phyloP scores from a whole-genome alignment of 2,329 filamentous ascomycete genomes.

The Monosporascus sp. region DNA sequence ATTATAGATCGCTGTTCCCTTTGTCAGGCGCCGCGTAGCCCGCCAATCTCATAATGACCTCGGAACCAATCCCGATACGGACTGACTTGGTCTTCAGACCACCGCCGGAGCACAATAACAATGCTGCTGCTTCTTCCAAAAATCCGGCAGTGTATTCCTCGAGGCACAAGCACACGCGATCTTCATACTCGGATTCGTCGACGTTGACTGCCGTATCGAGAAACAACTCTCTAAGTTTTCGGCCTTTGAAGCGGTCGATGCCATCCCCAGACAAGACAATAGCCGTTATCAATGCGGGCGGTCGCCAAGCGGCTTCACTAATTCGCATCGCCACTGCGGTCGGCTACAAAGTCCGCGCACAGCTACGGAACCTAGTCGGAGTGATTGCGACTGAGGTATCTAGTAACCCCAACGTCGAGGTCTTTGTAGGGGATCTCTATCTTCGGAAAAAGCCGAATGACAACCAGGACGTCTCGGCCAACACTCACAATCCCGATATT shows the following conservation, averaged over 20 bases:
- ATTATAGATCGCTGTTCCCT: not conserved
- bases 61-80: slow-evolving; percentile 28
- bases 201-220: slow-evolving; percentile 44
- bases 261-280: slow-evolving; percentile 68
- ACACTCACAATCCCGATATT: slow-evolving; percentile 55
- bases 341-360: slow-evolving; percentile 87
- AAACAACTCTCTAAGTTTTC: slow-evolving; percentile 57
- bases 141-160: slow-evolving; percentile 15
- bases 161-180: slow-evolving; percentile 56
- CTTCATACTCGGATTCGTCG: slow-evolving; percentile 56
- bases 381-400: slow-evolving; percentile 84
- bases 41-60: slow-evolving; percentile 18
- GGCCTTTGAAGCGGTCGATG: slow-evolving; percentile 54
- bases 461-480: slow-evolving; percentile 61
- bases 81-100: slow-evolving; percentile 27
- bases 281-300: slow-evolving; percentile 91
- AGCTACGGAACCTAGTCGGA: slow-evolving; percentile 80
- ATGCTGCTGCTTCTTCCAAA: slow-evolving; percentile 20
- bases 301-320: slow-evolving; percentile 90
- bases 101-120: slow-evolving; percentile 20
- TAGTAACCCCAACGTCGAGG: slow-evolving; percentile 68
- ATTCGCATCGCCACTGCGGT: slow-evolving; percentile 91
- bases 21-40: not conserved
- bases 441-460: slow-evolving; percentile 46
- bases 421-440: slow-evolving; percentile 61